phyloP scores from a whole-genome alignment of 2,329 filamentous ascomycete species.

The Lithohypha guttulata region DNA sequence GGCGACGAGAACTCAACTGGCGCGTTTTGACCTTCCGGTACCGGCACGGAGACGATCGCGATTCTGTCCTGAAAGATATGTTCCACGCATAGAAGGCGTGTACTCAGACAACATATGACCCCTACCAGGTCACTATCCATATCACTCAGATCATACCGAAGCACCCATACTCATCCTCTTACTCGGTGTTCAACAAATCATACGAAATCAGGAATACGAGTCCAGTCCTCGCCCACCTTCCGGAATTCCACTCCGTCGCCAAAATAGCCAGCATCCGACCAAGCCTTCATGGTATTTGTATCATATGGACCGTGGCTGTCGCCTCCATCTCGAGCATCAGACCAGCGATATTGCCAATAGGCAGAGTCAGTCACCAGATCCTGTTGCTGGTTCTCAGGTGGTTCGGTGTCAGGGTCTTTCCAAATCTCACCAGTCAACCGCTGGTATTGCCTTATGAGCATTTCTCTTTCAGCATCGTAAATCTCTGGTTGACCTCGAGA shows the following conservation, averaged over 20 bases:
- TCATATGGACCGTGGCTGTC: constrained; percentile 81
- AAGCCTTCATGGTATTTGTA: constrained; percentile 71
- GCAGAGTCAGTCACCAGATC: constrained; percentile 25
- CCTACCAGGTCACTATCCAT: constrained; percentile 7
- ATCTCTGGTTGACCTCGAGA: constrained; percentile 77
- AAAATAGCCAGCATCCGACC: constrained; percentile 89
- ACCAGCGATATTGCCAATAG: constrained; percentile 90
- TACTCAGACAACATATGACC: constrained; percentile 10
- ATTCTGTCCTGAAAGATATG: constrained; percentile 10
- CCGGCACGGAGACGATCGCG: constrained; percentile 21
- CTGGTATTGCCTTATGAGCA: constrained; percentile 70
- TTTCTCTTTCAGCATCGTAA: constrained; percentile 78
- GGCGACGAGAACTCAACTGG: constrained; percentile 48
- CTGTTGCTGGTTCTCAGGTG: constrained; percentile 24
- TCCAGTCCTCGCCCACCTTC: constrained; percentile 48
- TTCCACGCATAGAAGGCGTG: constrained; percentile 23
- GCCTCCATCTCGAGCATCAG: constrained; percentile 70
- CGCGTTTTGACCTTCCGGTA: constrained; percentile 39
- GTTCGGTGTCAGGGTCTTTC: constrained; percentile 42
- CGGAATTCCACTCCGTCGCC: constrained; percentile 76
- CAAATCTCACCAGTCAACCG: constrained; percentile 82
- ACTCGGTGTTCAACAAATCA: constrained; percentile 26
- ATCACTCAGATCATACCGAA: constrained; percentile 1
- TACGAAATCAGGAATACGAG: constrained; percentile 40
- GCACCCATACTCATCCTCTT: neutral